phyloP scores from a whole-genome alignment of 305 asterid species.

The Plantago rigida region DNA sequence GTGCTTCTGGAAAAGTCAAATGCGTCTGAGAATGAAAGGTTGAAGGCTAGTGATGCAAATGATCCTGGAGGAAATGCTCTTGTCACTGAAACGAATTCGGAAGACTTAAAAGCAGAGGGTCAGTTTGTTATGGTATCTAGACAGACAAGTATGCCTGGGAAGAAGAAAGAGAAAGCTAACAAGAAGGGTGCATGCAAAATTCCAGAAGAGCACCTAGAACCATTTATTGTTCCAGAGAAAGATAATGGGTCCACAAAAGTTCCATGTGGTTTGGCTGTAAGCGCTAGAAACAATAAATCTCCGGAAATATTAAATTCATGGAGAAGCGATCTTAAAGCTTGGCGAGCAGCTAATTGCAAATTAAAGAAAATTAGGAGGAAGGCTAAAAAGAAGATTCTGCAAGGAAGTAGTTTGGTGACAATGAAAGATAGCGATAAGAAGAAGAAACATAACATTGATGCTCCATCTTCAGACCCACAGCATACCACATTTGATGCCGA shows the following conservation, averaged over 20 bases:
- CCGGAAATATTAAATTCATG: constrained; percentile 10
- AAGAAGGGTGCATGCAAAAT: not conserved
- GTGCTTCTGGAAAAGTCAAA: constrained; percentile 6
- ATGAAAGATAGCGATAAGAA: constrained; percentile 20
- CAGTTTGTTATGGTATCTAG: constrained; percentile 9
- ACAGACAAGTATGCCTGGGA: not conserved
- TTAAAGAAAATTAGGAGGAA: constrained; percentile 36
- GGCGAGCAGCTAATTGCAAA: constrained; percentile 23
- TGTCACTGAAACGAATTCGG: constrained; percentile 15
- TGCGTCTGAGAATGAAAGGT: constrained; percentile 24
- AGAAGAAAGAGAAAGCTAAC: not conserved
- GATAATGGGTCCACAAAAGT: constrained; percentile 18
- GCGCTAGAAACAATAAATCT: constrained; percentile 25
- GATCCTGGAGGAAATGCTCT: constrained; percentile 14
- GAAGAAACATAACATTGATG: constrained; percentile 19
- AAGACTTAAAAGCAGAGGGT: constrained; percentile 1
- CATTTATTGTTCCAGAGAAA: constrained; percentile 24
- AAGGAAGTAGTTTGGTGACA: constrained; percentile 25
- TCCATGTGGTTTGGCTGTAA: constrained; percentile 21
- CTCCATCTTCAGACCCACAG: constrained; percentile 21
- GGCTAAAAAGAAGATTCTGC: constrained; percentile 21
- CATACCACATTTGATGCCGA: constrained; percentile 23
- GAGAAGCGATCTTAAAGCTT: constrained; percentile 19
- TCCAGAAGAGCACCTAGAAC: constrained; percentile 20
- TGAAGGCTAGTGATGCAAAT: constrained; percentile 14